Percentiles rank a stretch among this genome's conserved stretches.
phyloP scores from a whole-genome alignment of 257 asterid species.

The Cinchona pubescens region DNA sequence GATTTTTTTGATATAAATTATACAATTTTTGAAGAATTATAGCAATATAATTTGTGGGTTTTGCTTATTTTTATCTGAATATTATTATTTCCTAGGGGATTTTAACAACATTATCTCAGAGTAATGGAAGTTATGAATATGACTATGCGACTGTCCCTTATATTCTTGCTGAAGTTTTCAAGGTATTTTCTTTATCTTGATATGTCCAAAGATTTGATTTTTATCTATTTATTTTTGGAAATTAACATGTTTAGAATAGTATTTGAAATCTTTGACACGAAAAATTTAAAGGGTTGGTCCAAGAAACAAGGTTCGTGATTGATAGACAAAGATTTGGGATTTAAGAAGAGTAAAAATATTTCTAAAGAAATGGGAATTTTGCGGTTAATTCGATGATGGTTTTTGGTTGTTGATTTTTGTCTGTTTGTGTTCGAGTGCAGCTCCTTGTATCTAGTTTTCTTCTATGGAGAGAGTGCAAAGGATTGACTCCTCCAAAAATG shows the following conservation, averaged over 20 bases:
- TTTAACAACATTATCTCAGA: conserved; percentile 87
- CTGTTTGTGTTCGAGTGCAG: conserved; percentile 43
- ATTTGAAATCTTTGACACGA: neutral
- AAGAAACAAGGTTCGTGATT: conserved; percentile 4
- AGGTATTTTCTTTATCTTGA: conserved; percentile 40
- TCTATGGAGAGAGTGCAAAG: conserved; percentile 77
- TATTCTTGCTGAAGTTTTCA: conserved; percentile 94
- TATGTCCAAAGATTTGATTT: neutral
- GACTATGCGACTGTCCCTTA: conserved; percentile 97
- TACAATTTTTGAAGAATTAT: neutral
- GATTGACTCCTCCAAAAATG: conserved; percentile 75
- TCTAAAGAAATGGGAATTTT: neutral
- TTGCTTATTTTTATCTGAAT: conserved; percentile 13
- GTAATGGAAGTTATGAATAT: conserved; percentile 76
- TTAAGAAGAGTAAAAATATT: neutral
- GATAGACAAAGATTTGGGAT: conserved; percentile 5
- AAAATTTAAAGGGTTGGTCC: neutral
- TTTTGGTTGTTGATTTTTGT: no score
- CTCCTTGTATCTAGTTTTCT: conserved; percentile 72
- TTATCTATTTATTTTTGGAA: no score
- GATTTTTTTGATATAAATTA: conserved; percentile 10
- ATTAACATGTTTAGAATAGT: neutral
- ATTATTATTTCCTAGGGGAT: conserved; percentile 58
- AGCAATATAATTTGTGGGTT: conserved; percentile 10
- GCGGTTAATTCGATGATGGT: no score